These are phyloP conservation scores for Nematodospora anomalae DNA, from an alignment of 1,139 yeast species.

Conservation along the genomic window DNA sequence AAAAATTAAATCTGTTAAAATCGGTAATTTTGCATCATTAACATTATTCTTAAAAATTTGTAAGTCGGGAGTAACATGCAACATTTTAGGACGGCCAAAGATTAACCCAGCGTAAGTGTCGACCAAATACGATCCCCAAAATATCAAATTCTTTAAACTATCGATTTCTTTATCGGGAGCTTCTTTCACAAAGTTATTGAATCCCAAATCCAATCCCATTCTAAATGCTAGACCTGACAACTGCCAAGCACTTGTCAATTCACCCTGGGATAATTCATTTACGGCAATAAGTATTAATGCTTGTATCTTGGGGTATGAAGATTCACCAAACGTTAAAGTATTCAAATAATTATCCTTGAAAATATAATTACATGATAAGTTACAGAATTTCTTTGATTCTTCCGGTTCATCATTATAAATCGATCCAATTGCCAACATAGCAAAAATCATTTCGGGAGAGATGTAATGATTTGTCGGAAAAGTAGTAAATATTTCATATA, in stretches of 20 bases:
- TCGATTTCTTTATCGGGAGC: constrained; percentile 5
- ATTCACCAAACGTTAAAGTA: constrained; percentile 5
- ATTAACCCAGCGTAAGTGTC: constrained; percentile 12
- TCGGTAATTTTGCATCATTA: constrained; percentile 7
- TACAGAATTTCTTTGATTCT: constrained; percentile 9
- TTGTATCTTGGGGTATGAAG: constrained; percentile 12
- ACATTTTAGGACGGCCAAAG: constrained; percentile 13
- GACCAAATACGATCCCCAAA: constrained; percentile 13
- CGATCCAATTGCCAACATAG: constrained; percentile 11
- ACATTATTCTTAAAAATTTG: constrained; percentile 3
- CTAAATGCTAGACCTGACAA: constrained; percentile 12
- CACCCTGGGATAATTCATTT: constrained; percentile 11
- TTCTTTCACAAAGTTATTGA: constrained; percentile 9
- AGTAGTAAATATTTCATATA: constrained; percentile 4
- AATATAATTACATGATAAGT: constrained; percentile 5
- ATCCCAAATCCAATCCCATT: constrained; percentile 15
- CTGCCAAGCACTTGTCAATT: constrained; percentile 13
- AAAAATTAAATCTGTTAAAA: constrained; percentile 4
- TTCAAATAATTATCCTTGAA: constrained; percentile 4
- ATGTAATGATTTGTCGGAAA: constrained; percentile 12
- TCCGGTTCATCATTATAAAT: constrained; percentile 5
- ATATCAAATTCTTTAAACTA: constrained; percentile 8
- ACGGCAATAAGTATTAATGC: constrained; percentile 9
- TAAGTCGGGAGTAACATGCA: constrained; percentile 3
- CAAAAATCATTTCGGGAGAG: constrained; percentile 11